A percentile compares a stretch with the other conserved stretches of the same genome.
Conservation (phyloP, 169 alveolate species). For the Babesia gibsoni region DNA sequence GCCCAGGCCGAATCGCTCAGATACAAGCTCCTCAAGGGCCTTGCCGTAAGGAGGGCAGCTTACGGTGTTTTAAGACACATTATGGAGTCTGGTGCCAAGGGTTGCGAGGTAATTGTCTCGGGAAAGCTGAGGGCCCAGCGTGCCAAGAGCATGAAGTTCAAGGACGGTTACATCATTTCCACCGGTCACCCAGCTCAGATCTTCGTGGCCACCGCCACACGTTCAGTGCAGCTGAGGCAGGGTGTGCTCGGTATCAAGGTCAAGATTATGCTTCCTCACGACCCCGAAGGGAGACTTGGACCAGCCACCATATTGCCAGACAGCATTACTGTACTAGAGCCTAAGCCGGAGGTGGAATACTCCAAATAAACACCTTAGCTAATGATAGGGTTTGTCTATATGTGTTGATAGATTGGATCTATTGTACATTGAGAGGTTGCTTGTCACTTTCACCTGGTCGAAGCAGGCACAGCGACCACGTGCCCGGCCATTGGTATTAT, state of each 20-base stretch:
- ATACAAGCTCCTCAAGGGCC: slow-evolving; percentile 94
- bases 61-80: slow-evolving; percentile 95
- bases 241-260: slow-evolving; percentile 93
- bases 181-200: slow-evolving; percentile 98
- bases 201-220: slow-evolving; percentile 95
- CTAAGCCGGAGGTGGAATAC: slow-evolving; percentile 79
- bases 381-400: slow-evolving; percentile 3
- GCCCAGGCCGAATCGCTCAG: slow-evolving; percentile 99
- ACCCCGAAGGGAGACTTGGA: slow-evolving; percentile 95
- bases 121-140: slow-evolving; percentile 99
- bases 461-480: slow-evolving; percentile 54
- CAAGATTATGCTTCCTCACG: slow-evolving; percentile 96
- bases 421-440: background rate
- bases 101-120: slow-evolving; percentile 98
- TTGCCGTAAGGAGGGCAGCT: slow-evolving; percentile 99
- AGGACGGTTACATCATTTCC: slow-evolving; percentile 96
- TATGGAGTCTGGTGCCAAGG: slow-evolving; percentile 98
- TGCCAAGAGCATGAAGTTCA: slow-evolving; percentile 99
- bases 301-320: slow-evolving; percentile 95
- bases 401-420: background rate
- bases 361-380: slow-evolving; percentile 9
- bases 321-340: slow-evolving; percentile 94
- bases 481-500: slow-evolving; percentile 65
- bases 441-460: background rate
- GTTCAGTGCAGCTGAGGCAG: slow-evolving; percentile 98